Percentiles rank a stretch among this genome's conserved stretches.
Conservation (phyloP, 805 yeast genomes). For the Nakazawaea anatomiae region DNA sequence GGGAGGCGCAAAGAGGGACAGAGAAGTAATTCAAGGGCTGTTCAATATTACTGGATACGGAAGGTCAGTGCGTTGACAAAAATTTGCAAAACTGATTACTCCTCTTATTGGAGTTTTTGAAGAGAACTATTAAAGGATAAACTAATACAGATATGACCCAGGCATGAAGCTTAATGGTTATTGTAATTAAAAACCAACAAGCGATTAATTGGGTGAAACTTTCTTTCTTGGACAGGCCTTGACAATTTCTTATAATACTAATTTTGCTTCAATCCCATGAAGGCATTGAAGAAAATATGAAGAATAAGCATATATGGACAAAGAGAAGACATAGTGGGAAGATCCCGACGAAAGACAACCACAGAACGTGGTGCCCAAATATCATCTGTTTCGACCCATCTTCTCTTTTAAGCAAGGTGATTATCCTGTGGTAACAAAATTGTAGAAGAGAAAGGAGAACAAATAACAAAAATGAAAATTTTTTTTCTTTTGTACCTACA, state of each 20-base stretch:
- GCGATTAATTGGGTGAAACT: slow-evolving; percentile 11
- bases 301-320: background rate
- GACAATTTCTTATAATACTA: slow-evolving; percentile 3
- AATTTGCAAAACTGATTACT: background rate
- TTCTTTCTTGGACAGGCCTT: slow-evolving; percentile 5
- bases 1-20: background rate
- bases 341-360: background rate
- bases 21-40: background rate
- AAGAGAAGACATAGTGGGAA: background rate
- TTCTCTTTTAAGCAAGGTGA: background rate
- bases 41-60: background rate
- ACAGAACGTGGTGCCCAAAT: slow-evolving; percentile 8
- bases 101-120: background rate
- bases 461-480: background rate
- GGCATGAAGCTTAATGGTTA: slow-evolving; percentile 11
- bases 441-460: slow-evolving; percentile 2
- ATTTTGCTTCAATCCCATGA: background rate
- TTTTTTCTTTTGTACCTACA: background rate
- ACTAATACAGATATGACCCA: slow-evolving; percentile 8
- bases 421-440: slow-evolving; percentile 8
- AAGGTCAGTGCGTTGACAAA: too few relatives aligned
- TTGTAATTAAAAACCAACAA: slow-evolving; percentile 4
- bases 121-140: background rate
- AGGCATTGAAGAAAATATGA: background rate
- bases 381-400: slow-evolving; percentile 2